Base-by-base conservation (phyloP, 2,329 filamentous ascomycete species). In the Immersiporthe knoxdaviesiana region DNA sequence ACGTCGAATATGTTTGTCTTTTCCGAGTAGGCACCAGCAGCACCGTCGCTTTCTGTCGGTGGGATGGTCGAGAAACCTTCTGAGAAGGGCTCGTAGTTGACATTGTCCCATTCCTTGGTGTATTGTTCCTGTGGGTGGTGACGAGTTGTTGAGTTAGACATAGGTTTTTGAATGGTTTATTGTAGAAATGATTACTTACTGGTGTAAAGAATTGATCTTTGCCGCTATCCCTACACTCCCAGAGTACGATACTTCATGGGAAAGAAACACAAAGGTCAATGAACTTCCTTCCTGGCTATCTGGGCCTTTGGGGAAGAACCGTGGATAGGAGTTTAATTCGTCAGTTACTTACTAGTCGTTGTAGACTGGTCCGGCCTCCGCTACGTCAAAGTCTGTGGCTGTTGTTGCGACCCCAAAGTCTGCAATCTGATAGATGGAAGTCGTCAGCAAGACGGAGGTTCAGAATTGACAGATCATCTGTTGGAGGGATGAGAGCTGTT, bases 21-120 rank as follows among this genome's bases (percentile, higher is more conserved):
- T 37, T 69, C 58, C 0, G 21, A 47, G 10, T 10, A 69, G 0
- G 27, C 35, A 0, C 63, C 67, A 2, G 63, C 67, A 8, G 67
- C 59, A 0, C 67, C 67, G 2, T 18, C 44, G 10, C 67, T 65
- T 5, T 64, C 54, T 27, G 27, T 52, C 5, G 59, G 59, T 10
- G 32, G 59, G 0, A 56, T 18, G 37, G 52, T 30, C 6, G 67
- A 66, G n/a, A 58, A 3, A 12, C 67, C 63, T 61, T 69, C 67
- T 2, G 59, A 63, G 27, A 47, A 69, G 21, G 67, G 67, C 16
- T 69, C 63, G 41, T 66, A 69, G 63, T 69, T 63, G 27, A 66
- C 63, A 1, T 50, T 14, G 39, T 69, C 67, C 67, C 67, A 69
- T 41, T 69, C 67, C 6, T 21, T 37, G 1, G 63, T 39, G 27